Conservation (phyloP, 129 eudicot species). For the Flaveria bidentis region DNA sequence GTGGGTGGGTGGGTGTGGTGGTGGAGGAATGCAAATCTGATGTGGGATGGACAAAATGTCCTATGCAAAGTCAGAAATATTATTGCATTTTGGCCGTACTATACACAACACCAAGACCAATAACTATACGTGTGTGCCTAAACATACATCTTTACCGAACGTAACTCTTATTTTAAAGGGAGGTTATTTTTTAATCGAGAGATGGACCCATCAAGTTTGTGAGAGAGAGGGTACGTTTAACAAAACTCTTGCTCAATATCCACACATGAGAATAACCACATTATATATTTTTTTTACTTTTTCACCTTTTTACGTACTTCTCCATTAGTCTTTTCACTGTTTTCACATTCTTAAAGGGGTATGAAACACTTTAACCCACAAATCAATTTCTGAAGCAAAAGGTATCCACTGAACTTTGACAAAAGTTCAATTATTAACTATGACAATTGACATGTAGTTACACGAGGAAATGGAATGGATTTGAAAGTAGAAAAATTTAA, state of each 20-base stretch:
- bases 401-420: neutral
- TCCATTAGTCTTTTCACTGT: slow-evolving; percentile 21
- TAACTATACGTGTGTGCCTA: too few species aligned
- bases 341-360: slow-evolving; percentile 6
- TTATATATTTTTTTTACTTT: neutral
- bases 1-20: slow-evolving; percentile 26
- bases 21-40: slow-evolving; percentile 34
- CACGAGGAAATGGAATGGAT: neutral
- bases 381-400: neutral
- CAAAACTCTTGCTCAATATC: neutral
- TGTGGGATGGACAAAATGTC: slow-evolving; percentile 39
- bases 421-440: neutral
- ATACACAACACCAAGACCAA: slow-evolving; percentile 9
- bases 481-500: neutral
- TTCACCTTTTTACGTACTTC: slow-evolving; percentile 2
- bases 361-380: neutral
- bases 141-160: too few species aligned
- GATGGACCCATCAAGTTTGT: too few species aligned
- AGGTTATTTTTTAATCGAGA: too few species aligned
- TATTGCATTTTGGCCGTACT: slow-evolving; percentile 35
- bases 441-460: neutral
- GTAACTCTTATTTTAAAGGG: too few species aligned
- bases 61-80: slow-evolving; percentile 40
- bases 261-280: slow-evolving; percentile 18
- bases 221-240: too few species aligned